These are phyloP conservation scores for Erodium maritimum DNA, from an alignment of 345 rosid species.

Conservation along the genomic window DNA sequence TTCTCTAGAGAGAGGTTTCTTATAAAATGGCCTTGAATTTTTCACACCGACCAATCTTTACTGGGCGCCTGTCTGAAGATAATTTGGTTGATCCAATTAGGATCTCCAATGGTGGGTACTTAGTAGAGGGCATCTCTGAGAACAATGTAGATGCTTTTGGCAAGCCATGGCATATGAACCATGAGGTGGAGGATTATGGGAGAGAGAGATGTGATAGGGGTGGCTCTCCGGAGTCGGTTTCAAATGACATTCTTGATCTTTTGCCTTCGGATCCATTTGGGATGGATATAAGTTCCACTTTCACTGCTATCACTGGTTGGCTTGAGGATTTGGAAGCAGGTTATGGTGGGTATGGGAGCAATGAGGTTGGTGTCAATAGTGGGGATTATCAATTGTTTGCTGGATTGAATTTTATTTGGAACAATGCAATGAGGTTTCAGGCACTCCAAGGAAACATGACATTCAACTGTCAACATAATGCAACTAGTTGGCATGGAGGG, in stretches of 20 bases:
- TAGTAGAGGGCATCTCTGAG: conserved; percentile 39
- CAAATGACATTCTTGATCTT: conserved; percentile 71
- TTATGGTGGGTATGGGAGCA: conserved; percentile 31
- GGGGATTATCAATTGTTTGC: conserved; percentile 61
- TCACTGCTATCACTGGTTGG: conserved; percentile 78
- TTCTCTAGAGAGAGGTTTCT: conserved; percentile 1
- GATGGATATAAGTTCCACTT: conserved; percentile 69
- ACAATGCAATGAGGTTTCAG: conserved; percentile 61
- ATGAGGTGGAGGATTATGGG: conserved; percentile 42
- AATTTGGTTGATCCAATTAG: conserved; percentile 56
- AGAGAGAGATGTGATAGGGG: conserved; percentile 34
- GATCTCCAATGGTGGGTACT: conserved; percentile 57
- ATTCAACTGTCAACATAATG: conserved; percentile 14
- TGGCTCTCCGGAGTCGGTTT: conserved; percentile 54
- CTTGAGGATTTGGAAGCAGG: conserved; percentile 79
- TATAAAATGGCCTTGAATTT: conserved; percentile 72
- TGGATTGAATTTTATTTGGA: conserved; percentile 65
- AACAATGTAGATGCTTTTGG: conserved; percentile 27
- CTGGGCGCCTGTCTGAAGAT: conserved; percentile 55
- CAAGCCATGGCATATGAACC: conserved; percentile 29
- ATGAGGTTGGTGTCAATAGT: conserved; percentile 27
- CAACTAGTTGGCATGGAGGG: conserved; percentile 20
- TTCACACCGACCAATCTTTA: conserved; percentile 57
- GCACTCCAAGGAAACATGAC: conserved; percentile 30
- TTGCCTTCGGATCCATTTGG: conserved; percentile 94